Evolutionary conservation across 2,329 filamentous ascomycete genomes (phyloP).

Genomic region (Monosporascus cannonballus): DNA sequence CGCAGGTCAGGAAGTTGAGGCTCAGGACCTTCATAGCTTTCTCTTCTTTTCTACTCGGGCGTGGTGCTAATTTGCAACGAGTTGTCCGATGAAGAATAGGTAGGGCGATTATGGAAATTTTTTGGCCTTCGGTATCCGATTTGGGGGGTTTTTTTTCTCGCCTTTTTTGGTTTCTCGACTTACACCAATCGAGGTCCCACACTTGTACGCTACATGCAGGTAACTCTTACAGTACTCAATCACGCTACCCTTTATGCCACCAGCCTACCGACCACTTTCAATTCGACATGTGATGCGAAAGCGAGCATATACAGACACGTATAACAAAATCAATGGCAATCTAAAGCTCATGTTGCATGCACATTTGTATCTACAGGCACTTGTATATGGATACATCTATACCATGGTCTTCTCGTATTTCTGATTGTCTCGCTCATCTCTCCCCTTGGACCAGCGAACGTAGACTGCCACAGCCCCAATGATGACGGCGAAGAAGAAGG

Average conservation of each 20-base stretch:
- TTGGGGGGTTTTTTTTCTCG: background rate
- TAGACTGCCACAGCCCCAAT: slow-evolving; percentile 39
- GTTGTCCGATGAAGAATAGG: no score
- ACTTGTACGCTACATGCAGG: no score
- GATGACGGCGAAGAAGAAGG: slow-evolving; percentile 43
- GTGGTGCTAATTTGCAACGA: background rate
- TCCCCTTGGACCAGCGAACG: slow-evolving; percentile 34
- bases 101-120: no score
- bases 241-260: no score
- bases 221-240: no score
- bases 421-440: slow-evolving; percentile 22
- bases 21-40: slow-evolving; percentile 83
- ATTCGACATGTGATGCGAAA: no score
- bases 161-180: background rate
- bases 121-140: background rate
- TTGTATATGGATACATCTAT: slow-evolving; percentile 20
- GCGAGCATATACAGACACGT: background rate
- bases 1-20: slow-evolving; percentile 94
- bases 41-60: background rate
- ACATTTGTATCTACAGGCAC: slow-evolving; percentile 4
- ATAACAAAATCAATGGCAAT: background rate
- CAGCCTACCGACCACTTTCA: no score
- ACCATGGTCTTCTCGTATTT: slow-evolving; percentile 40
- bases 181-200: no score
- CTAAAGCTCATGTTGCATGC: background rate